Evolutionary conservation across 2,329 filamentous ascomycete genomes (phyloP).

Genomic region (Fusarium sp.): DNA sequence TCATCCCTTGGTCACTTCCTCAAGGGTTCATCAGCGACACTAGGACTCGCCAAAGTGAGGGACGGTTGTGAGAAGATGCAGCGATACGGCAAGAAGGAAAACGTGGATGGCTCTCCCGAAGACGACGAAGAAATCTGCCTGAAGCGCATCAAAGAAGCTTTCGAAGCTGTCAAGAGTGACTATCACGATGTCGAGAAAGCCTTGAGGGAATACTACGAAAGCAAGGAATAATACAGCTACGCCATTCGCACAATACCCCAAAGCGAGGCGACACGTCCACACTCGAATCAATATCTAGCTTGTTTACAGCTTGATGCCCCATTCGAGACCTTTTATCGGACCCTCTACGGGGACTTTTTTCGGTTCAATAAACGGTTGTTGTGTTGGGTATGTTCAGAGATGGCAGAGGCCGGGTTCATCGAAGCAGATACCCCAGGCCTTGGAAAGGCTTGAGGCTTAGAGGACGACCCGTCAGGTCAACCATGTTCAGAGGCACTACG

Average conservation of each 20-base stretch:
- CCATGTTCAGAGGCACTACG: conserved; percentile 15
- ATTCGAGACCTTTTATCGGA: conserved; percentile 5
- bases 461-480: conserved; percentile 28
- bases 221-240: conserved; percentile 31
- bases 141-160: conserved; percentile 75
- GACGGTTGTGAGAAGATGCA: conserved; percentile 98
- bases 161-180: conserved; percentile 80
- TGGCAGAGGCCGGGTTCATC: conserved; percentile 36
- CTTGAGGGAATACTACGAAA: conserved; percentile 75
- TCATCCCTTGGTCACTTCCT: conserved; percentile 93
- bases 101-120: conserved; percentile 78
- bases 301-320: conserved; percentile 18
- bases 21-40: conserved; percentile 95
- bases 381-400: conserved; percentile 33
- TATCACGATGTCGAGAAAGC: conserved; percentile 79
- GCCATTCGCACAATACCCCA: conserved; percentile 22
- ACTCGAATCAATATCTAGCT: conserved; percentile 6
- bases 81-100: conserved; percentile 86
- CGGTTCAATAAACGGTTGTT: conserved; percentile 22
- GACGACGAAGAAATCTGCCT: conserved; percentile 77
- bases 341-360: conserved; percentile 16
- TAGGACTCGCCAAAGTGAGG: conserved; percentile 90
- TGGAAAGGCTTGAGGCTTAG: conserved; percentile 36
- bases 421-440: conserved; percentile 41
- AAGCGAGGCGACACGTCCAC: conserved; percentile 6